Percentiles rank a stretch among this genome's conserved stretches.
Evolutionary conservation across 192 early-diverging fungal genomes (phyloP).

Genomic region (Thamnidium elegans): DNA sequence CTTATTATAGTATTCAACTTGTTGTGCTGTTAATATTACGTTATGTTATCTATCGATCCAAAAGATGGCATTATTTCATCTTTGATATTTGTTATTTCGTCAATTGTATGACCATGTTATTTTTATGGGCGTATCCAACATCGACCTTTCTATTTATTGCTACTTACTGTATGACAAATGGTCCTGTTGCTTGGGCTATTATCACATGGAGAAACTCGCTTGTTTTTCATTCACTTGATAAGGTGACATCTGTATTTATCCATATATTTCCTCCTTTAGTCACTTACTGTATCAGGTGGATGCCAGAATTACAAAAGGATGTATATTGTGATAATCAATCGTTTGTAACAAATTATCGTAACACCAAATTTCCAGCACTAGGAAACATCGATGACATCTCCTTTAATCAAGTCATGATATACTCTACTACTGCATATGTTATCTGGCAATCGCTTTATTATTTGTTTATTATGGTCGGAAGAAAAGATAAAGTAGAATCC

Average conservation of each 20-base stretch:
- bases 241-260: constrained; percentile 63
- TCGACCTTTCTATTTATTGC: constrained; percentile 39
- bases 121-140: constrained; percentile 48
- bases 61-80: constrained; percentile 59
- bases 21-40: constrained; percentile 43
- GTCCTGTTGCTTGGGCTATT: constrained; percentile 66
- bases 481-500: constrained; percentile 33
- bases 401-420: constrained; percentile 17
- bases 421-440: constrained; percentile 22
- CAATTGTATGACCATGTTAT: constrained; percentile 53
- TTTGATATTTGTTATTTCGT: constrained; percentile 62
- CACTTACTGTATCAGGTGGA: constrained; percentile 58
- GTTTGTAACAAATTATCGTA: constrained; percentile 30
- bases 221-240: constrained; percentile 64
- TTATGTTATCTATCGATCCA: constrained; percentile 52
- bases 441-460: constrained; percentile 36
- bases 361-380: constrained; percentile 46
- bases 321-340: constrained; percentile 10
- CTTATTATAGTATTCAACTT: constrained; percentile 51
- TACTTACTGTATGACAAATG: constrained; percentile 48
- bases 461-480: constrained; percentile 30
- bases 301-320: constrained; percentile 30
- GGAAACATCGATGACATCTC: constrained; percentile 12
- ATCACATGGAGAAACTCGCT: constrained; percentile 58
- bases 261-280: constrained; percentile 63